Base-by-base conservation (phyloP, 2,329 filamentous ascomycete species). In the Aspergillus bombycis region DNA sequence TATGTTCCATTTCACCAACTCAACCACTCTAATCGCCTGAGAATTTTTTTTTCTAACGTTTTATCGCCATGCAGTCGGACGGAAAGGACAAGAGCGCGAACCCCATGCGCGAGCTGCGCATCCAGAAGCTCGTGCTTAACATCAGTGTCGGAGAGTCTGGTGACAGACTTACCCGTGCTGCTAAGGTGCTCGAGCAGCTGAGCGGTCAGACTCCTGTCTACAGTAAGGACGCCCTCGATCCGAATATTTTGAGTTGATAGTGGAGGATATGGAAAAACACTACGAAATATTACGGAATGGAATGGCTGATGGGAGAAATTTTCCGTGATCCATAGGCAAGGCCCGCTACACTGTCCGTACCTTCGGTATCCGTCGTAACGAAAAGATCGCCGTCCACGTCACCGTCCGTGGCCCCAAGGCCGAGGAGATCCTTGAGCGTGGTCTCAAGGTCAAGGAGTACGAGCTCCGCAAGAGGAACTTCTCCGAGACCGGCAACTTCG, bases 361-460 rank as follows among this genome's bases (percentile, higher is more conserved):
- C 81, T 99, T 99, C 85, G 95, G 95, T 91, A 99, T 99, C 89
- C 94, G 95, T 84, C 94, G 95, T 93, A 99, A 99, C 91, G 95
- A 99, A 85, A 98, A 97, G 92, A 99, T 99, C 80, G 87, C 95
- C 74, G 95, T 99, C 75, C 95, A 99, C 88, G 95, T 99, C 81
- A 99, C 95, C 81, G 94, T 99, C 86, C 95, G 95, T 82, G 95
- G 95, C 81, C 94, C 95, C 85, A 97, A 92, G 91, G 95, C 95
- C 70, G 95, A 99, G 89, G 95, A 99, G 86, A 99, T 99, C 80
- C 91, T 99, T 81, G 95, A 99, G 92, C 94, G 95, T 89, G 95
- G 95, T 82, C 91, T 99, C 82, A 99, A 99, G 91, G 95, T 99
- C 90, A 99, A 99, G 93, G 95, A 99, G 87, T 99, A 99, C 88